These are phyloP conservation scores for Pythium brachiatum DNA, from an alignment of 352 stramenopile species.

Conservation along the genomic window DNA sequence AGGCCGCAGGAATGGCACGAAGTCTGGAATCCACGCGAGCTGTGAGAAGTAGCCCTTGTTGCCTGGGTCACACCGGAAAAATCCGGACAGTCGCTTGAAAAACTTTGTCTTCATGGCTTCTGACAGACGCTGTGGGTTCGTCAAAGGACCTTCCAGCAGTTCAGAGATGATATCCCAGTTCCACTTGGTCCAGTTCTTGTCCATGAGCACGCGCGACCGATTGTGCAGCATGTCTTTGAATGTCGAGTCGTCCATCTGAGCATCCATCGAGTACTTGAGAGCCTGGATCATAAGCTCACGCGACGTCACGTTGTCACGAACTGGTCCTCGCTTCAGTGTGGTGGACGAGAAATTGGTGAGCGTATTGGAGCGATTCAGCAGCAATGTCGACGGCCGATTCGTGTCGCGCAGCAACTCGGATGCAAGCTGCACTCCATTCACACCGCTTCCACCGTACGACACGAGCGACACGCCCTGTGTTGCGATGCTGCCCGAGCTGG, in stretches of 20 bases:
- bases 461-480: constrained; percentile 70
- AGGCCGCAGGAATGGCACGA: constrained; percentile 82
- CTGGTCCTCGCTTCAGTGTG: constrained; percentile 31
- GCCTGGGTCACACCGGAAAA: constrained; percentile 87
- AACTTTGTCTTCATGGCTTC: constrained; percentile 93
- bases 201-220: constrained; percentile 75
- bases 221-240: constrained; percentile 90
- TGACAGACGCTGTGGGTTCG: constrained; percentile 80
- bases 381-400: constrained; percentile 70
- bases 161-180: constrained; percentile 92
- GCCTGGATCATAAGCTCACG: constrained; percentile 85
- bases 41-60: constrained; percentile 90
- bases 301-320: constrained; percentile 72
- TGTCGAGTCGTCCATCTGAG: constrained; percentile 85
- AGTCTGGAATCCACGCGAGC: constrained; percentile 88
- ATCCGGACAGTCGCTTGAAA: constrained; percentile 87
- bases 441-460: constrained; percentile 74
- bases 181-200: constrained; percentile 92
- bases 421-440: constrained; percentile 86
- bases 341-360: constrained; percentile 28
- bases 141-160: constrained; percentile 82
- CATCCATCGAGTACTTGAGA: constrained; percentile 84
- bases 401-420: constrained; percentile 86
- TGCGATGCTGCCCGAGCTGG: constrained; percentile 69
- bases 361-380: constrained; percentile 21